Evolutionary conservation across 352 stramenopile species (phyloP), one percentile per base, ranked within the genome.

Genomic region (Phytophthora nicotianae): DNA sequence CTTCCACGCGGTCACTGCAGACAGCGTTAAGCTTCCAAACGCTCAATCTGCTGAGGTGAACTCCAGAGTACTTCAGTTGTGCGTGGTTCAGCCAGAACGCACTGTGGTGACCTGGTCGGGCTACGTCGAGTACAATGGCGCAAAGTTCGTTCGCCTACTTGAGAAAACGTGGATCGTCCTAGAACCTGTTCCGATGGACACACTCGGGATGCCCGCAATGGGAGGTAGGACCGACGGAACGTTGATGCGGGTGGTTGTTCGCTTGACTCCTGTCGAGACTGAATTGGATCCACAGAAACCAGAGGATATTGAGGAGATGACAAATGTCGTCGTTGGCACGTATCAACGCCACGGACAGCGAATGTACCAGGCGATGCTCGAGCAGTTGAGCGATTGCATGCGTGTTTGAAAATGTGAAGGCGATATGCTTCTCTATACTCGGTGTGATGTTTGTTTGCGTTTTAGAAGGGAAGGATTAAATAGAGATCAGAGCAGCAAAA

Each of bases 121-220:
- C 7, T 58, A 67, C 27, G 52, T 74, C 4, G 71, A 79, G 52
- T 65, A 65, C 16, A 53, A 58, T 9, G 64, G 64, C 4, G 42
- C 46, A 0, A 61, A 69, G 19, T 66, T 53, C 11, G 51, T 79
- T 47, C 68, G 64, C 0, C 41, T 79, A 32, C 59, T 66, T 9
- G 63, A 77, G 49, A 72, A 66, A 13, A 66, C 60, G 6, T 78
- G 67, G 62, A 17, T 62, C 19, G 11, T 46, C 14, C 11, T 62
- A 40, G 58, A 58, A 10, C 19, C 63, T 0, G 45, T 49, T 42
- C 49, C 21, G 10, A 27, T 54, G 29, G 24, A 48, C 17, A 41
- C 21, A 5, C 7, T 60, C 7, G 27, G 38, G 13, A 10, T 49
- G 46, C 17, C 41, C 3, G 16, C 29, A 5, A 42, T 47, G 33